Evolutionary conservation across 2,329 filamentous ascomycete species (phyloP).

Genomic region (Exserohilum turcica): DNA sequence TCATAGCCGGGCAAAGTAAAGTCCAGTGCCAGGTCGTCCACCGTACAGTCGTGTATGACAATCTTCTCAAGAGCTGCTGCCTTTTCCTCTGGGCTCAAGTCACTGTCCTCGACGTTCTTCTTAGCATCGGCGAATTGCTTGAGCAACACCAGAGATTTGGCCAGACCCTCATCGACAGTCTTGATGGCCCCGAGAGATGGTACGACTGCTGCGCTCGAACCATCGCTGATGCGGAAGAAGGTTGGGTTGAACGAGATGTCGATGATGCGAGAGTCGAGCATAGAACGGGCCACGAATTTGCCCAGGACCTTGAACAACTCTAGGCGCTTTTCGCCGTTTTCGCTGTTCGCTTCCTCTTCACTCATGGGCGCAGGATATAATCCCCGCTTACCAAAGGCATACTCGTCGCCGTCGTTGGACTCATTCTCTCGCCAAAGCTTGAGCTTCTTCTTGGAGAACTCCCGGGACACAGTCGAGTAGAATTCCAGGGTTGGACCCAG

Average conservation of each 20-base stretch:
- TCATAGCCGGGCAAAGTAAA: conserved; percentile 90
- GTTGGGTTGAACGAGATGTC: conserved; percentile 97
- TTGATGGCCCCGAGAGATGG: conserved; percentile 90
- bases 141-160: conserved; percentile 81
- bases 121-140: conserved; percentile 86
- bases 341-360: conserved; percentile 71
- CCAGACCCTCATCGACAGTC: conserved; percentile 83
- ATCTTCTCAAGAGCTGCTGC: conserved; percentile 70
- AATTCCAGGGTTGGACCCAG: conserved; percentile 95
- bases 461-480: conserved; percentile 95
- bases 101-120: conserved; percentile 75
- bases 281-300: conserved; percentile 95
- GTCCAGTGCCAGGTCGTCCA: conserved; percentile 89
- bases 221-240: conserved; percentile 91
- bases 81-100: conserved; percentile 72
- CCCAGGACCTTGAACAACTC: conserved; percentile 91
- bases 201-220: conserved; percentile 65
- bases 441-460: conserved; percentile 96
- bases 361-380: conserved; percentile 92
- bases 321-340: conserved; percentile 85
- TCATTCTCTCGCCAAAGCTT: conserved; percentile 97
- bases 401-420: conserved; percentile 72
- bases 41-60: conserved; percentile 72
- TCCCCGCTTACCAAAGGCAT: conserved; percentile 80
- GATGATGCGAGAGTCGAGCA: conserved; percentile 98